These are phyloP conservation scores for Cordyceps cicadae DNA, from an alignment of 2,329 filamentous ascomycete species.

Conservation along the genomic window DNA sequence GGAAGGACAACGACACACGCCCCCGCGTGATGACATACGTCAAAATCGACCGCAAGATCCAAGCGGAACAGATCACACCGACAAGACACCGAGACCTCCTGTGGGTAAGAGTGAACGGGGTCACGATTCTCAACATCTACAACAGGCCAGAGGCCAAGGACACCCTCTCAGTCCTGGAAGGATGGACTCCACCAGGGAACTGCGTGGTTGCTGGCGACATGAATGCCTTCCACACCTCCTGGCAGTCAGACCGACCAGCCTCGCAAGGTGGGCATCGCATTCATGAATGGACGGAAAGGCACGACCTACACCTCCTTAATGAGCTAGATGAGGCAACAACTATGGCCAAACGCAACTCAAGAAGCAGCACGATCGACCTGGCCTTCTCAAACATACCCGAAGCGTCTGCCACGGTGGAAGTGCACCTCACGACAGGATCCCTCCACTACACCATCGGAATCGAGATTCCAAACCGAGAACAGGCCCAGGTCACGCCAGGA, in stretches of 20 bases:
- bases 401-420: neutral
- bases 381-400: neutral
- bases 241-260: constrained; percentile 2
- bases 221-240: no score
- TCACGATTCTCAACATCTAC: no score
- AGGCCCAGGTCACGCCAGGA: neutral
- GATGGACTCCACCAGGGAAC: no score
- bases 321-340: neutral
- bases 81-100: no score
- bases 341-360: neutral
- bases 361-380: neutral
- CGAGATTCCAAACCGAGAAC: neutral
- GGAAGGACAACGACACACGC: no score
- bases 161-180: no score
- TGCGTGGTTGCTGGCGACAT: no score
- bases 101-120: no score
- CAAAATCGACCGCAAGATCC: no score
- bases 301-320: neutral
- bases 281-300: neutral
- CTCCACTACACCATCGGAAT: constrained; percentile 1
- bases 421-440: neutral
- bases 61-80: no score
- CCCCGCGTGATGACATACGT: no score
- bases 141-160: no score
- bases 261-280: neutral